Percentiles rank a stretch among this genome's conserved stretches.
phyloP scores from a whole-genome alignment of 2,329 filamentous ascomycete genomes.

The Ascochyta fabae region DNA sequence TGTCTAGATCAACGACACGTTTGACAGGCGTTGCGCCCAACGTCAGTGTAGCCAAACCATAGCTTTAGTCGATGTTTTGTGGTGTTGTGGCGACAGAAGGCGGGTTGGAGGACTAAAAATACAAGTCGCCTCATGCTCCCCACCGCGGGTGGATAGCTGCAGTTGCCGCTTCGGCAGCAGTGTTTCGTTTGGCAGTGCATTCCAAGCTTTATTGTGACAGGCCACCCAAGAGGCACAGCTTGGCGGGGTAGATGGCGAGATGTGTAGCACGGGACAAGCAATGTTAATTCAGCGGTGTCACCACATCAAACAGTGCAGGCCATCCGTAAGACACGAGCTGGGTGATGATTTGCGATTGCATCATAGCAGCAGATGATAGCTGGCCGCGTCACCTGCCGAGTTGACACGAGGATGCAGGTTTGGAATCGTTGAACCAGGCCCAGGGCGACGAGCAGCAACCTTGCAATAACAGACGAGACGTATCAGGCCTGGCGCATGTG shows the following conservation, averaged over 20 bases:
- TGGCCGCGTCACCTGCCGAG: slow-evolving; percentile 13
- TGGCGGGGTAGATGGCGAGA: background rate
- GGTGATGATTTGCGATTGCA: slow-evolving; percentile 6
- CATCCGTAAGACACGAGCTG: slow-evolving; percentile 1
- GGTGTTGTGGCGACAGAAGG: slow-evolving; percentile 10
- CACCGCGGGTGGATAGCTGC: slow-evolving; percentile 10
- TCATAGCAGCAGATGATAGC: slow-evolving; percentile 1
- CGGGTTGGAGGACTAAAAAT: slow-evolving; percentile 13
- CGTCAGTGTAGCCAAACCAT: background rate
- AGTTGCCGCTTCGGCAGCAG: slow-evolving; percentile 15
- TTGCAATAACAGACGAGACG: slow-evolving; percentile 2
- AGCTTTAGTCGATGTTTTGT: background rate
- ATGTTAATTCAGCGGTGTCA: slow-evolving; percentile 6
- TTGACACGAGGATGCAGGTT: slow-evolving; percentile 1
- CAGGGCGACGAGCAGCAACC: background rate
- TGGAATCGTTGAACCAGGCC: background rate
- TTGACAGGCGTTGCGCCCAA: slow-evolving; percentile 1
- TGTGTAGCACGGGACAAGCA: slow-evolving; percentile 1
- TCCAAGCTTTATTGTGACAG: slow-evolving; percentile 22
- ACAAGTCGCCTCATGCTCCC: slow-evolving; percentile 18
- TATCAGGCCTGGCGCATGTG: background rate
- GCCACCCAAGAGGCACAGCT: background rate
- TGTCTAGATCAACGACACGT: slow-evolving; percentile 8
- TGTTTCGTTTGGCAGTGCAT: slow-evolving; percentile 17
- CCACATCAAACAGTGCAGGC: slow-evolving; percentile 11